Evolutionary conservation across 208 protist genomes (phyloP), one percentile per base, ranked within the genome.

Genomic region (Cochliopodium minus): DNA sequence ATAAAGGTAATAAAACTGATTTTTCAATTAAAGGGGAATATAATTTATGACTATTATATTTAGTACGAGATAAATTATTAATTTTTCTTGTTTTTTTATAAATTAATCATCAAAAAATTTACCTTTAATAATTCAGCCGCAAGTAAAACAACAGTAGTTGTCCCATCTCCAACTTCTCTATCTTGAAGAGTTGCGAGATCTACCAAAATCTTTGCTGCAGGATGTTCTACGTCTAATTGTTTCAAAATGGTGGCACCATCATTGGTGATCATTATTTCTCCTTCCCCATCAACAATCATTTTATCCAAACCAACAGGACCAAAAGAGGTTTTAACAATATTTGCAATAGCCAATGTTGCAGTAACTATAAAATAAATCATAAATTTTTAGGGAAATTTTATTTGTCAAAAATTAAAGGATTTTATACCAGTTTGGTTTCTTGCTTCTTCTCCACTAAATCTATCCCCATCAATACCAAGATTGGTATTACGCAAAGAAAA

Each of bases 261-360:
- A 76, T 99, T 99, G 33, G 94, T 98, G 51, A 99, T 87, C 7
- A 83, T 88, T 17, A 99, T 88, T 70, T 99, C 96, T 56, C 96
- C 96, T 64, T 98, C 78, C 54, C 98, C 89, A 66, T 99, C 94
- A 2, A 99, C 93, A 7, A 99, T 72, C 94, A 99, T 99, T 76
- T 99, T 99, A 72, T 99, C 96, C 11, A 99, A 81, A 2, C 96
- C 96, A 45, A 95, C 84, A 30, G 96, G 96, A 47, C 96, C 96
- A 20, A 99, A 81, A 9, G 93, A 97, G n/a, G 86, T 92, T 71
- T 96, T 97, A 29, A 99, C 85, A 53, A 99, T 87, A 65, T 99
- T 98, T 30, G 92, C 83, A 46, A 99, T 80, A 2, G 95, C 90
- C 38, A 91, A 47, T 17, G 79, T 83, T 2, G 94, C 95, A 17